Base-by-base conservation (phyloP, 2,329 filamentous ascomycete genomes). In the Stagonosporopsis tanaceti region DNA sequence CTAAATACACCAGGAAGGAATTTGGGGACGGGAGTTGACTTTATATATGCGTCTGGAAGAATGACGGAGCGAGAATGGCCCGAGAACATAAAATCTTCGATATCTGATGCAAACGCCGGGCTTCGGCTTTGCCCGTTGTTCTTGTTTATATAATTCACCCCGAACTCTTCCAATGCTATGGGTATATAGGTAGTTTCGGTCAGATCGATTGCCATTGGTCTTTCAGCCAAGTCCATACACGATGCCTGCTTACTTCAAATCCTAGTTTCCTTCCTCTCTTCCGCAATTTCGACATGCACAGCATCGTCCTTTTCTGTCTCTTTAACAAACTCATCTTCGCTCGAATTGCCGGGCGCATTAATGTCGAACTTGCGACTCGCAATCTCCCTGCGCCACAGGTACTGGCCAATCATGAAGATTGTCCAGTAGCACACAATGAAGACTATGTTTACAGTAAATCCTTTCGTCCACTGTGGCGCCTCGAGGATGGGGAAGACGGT, bases 341-440 rank as follows among this genome's bases (percentile, higher is more conserved):
- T 53, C 14, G 32, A 34, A 30, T 57, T 46, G 9, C 52, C 32
- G 0, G 52, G 45, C 24, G 45, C 52, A 39, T 55, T 55, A 24
- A 55, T 55, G 17, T 55, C 52, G 6, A 48, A 48, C 22, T 45
- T 52, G 15, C 24, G 39, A 22, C 15, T 14, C n/a, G 50, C 50
- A 11, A 53, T n/a, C 22, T 53, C 50, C 2, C 71, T 58, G 28
- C 62, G 63, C 63, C 74, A 73, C 0, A 77, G 65, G 22, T 70
- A 63, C 37, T 76, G 69, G 1, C 73, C 74, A 12, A 68, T 40
- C 27, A 74, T 54, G 42, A 77, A 76, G 1, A 78, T 48, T 2
- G 62, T 58, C 42, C 71, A 64, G 35, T 73, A 76, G 34, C 64
- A 64, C 6, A 66, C 61, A 1, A 72, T 61, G 35, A 71, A 62